These are phyloP conservation scores for Apiospora sp. DNA, from an alignment of 2,329 filamentous ascomycete genomes.

Conservation along the genomic window DNA sequence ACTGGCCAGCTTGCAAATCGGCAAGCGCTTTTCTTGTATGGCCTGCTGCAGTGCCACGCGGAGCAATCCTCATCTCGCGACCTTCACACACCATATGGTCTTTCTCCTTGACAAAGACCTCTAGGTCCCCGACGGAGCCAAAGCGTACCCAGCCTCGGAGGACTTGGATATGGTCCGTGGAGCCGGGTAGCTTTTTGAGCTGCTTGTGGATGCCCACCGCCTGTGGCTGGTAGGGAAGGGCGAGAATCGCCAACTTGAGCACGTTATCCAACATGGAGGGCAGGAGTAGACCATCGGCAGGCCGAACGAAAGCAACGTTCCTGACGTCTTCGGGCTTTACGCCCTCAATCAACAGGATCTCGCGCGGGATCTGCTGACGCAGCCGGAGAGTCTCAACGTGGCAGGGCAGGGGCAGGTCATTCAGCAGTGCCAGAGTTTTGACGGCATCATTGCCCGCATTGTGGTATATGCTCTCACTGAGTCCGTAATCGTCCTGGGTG, in stretches of 20 bases:
- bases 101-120: neutral
- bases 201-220: constrained; percentile 1
- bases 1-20: neutral
- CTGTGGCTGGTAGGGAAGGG: constrained; percentile 4
- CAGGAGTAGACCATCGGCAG: neutral
- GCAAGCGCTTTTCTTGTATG: neutral
- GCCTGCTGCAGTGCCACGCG: neutral
- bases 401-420: neutral
- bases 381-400: constrained; percentile 5
- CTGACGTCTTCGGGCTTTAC: neutral
- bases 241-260: constrained; percentile 3
- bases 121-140: neutral
- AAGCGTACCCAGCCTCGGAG: constrained; percentile 7
- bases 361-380: constrained; percentile 2
- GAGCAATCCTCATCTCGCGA: neutral
- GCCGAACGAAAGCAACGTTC: constrained; percentile 10
- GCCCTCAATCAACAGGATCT: neutral
- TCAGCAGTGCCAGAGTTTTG: neutral
- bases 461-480: constrained; percentile 11
- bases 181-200: neutral
- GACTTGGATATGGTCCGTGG: neutral
- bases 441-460: constrained; percentile 11
- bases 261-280: neutral
- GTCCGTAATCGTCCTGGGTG: neutral
- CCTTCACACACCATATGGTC: neutral